phyloP scores from a whole-genome alignment of 345 rosid species.

The Microthlaspi erraticum region DNA sequence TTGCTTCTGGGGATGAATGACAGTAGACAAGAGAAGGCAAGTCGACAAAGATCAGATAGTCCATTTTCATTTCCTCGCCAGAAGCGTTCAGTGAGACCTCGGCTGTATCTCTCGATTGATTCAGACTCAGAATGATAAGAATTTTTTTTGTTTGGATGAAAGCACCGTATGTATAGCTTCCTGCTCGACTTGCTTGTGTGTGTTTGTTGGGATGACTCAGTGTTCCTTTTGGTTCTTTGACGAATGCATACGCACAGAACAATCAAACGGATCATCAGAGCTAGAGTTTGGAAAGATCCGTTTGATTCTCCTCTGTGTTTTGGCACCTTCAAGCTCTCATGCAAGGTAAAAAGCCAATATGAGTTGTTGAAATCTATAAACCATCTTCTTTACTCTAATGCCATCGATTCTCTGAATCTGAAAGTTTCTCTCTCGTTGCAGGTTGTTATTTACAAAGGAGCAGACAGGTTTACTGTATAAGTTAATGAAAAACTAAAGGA shows the following conservation, averaged over 20 bases:
- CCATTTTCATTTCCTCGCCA: slow-evolving; percentile 78
- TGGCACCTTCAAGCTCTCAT: slow-evolving; percentile 17
- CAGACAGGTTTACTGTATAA: slow-evolving; percentile 2
- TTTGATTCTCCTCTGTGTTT: slow-evolving; percentile 30
- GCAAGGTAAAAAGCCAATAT: slow-evolving; percentile 27
- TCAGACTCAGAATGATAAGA: slow-evolving; percentile 64
- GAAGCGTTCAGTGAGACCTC: slow-evolving; percentile 86
- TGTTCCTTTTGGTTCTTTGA: slow-evolving; percentile 23
- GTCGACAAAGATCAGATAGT: slow-evolving; percentile 70
- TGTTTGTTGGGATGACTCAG: not conserved
- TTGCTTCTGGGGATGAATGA: slow-evolving; percentile 76
- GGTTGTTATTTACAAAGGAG: slow-evolving; percentile 30
- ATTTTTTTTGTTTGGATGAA: slow-evolving; percentile 19
- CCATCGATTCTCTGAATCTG: slow-evolving; percentile 15
- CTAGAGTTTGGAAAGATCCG: slow-evolving; percentile 6
- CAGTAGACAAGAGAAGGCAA: slow-evolving; percentile 64
- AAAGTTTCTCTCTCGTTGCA: slow-evolving; percentile 23
- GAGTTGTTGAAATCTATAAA: slow-evolving; percentile 6
- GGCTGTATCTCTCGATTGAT: slow-evolving; percentile 72
- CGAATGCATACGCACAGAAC: slow-evolving; percentile 21
- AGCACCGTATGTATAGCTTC: slow-evolving; percentile 23
- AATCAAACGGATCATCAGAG: slow-evolving; percentile 22
- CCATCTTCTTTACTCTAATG: not conserved
- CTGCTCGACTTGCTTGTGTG: slow-evolving; percentile 7
- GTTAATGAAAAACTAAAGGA: not conserved